Evolutionary conservation across 2,329 filamentous ascomycete genomes (phyloP), one percentile per base, ranked within the genome.

Genomic region (Calonectria henricotiae): DNA sequence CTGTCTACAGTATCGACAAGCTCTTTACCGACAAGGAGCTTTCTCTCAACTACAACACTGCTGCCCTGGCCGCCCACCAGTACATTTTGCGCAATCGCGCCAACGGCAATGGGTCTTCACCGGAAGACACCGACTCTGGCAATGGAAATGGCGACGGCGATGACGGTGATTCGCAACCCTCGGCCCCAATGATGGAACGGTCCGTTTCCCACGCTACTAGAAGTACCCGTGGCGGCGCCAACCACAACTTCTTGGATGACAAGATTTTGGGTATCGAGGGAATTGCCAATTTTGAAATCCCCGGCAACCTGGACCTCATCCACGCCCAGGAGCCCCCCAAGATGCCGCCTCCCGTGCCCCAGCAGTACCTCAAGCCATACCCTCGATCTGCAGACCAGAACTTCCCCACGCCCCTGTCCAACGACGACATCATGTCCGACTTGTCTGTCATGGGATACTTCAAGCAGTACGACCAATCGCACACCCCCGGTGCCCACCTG

Each of bases 21-120:
- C 86, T 93, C 43, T 93, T 93, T 62, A 92, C 90, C 0, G 91
- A 93, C 75, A 92, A 91, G 80, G 91, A 93, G 81, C 85, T 93
- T 35, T 86, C 88, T 5, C 87, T 92, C 84, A 89, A 89, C 32
- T 92, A 92, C 79, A 92, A 91, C 70, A 83, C 85, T 5, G 88
- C 91, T 5, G 90, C 90, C 35, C 76, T 91, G 23, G 90, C 90
- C 2, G 87, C 91, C 9, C 89, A 91, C 79, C 88, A 89, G 71
- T 89, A 90, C 76, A 85, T 92, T 67, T 81, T 91, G 63, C 87
- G 89, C 41, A 89, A 90, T 77, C 88, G 87, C 61, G 79, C 84
- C 39, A 86, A 88, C 73, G 89, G 88, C 62, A 79, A 77, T 54
- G 85, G 83, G 46, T 85, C 82, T 46, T 89, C 86, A 13, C 85